These are phyloP conservation scores for Suhomyces xylopsoci DNA, from an alignment of 805 yeast genomes.

Conservation along the genomic window DNA sequence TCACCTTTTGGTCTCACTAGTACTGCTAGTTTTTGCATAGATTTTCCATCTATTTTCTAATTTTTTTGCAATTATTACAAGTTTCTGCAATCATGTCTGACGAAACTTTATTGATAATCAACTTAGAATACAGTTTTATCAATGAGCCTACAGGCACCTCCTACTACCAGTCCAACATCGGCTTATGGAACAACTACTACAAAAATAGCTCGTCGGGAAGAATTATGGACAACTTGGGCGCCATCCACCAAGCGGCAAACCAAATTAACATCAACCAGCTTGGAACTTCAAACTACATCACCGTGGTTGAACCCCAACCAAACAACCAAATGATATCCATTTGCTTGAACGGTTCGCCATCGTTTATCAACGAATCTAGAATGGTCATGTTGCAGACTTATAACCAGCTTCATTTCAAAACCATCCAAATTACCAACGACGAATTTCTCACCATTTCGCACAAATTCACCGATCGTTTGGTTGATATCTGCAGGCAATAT, in stretches of 20 bases:
- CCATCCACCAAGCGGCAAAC: slow-evolving; percentile 14
- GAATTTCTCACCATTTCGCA: slow-evolving; percentile 13
- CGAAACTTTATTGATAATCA: slow-evolving; percentile 19
- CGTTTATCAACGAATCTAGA: slow-evolving; percentile 31
- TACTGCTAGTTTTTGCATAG: not conserved
- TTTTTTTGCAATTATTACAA: not conserved
- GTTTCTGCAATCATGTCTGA: slow-evolving; percentile 1
- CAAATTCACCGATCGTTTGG: slow-evolving; percentile 27
- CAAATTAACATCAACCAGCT: slow-evolving; percentile 13
- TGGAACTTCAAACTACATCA: slow-evolving; percentile 12
- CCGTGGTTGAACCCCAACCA: slow-evolving; percentile 30
- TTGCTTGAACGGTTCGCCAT: slow-evolving; percentile 31
- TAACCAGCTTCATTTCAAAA: slow-evolving; percentile 12
- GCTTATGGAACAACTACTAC: slow-evolving; percentile 30
- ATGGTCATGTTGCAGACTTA: slow-evolving; percentile 8
- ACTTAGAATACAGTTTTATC: slow-evolving; percentile 27
- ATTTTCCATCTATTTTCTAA: not conserved
- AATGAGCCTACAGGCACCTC: slow-evolving; percentile 15
- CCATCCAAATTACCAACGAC: slow-evolving; percentile 9
- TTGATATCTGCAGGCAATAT: slow-evolving; percentile 39
- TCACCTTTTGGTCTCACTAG: not conserved
- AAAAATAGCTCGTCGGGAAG: slow-evolving; percentile 9
- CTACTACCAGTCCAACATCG: slow-evolving; percentile 27
- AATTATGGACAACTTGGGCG: slow-evolving; percentile 27
- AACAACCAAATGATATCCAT: slow-evolving; percentile 35